These are phyloP conservation scores for Acacia melanoxylon DNA, from an alignment of 306 rosid species.

Conservation along the genomic window DNA sequence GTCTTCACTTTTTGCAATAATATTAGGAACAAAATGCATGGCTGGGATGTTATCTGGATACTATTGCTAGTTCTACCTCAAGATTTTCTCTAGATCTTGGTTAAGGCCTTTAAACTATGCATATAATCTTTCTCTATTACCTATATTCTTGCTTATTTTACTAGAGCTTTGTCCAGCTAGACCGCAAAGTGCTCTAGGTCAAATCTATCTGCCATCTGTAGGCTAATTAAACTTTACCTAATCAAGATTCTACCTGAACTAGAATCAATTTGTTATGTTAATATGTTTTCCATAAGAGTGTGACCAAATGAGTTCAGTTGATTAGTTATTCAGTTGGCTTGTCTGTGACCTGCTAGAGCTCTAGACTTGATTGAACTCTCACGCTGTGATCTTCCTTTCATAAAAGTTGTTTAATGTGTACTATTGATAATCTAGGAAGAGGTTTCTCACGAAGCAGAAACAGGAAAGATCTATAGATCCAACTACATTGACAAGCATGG, in stretches of 20 bases:
- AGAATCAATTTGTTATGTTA: background rate
- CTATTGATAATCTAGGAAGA: constrained; percentile 60
- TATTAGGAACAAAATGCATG: background rate
- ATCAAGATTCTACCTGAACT: constrained; percentile 12
- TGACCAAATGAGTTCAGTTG: constrained; percentile 1
- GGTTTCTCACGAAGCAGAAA: constrained; percentile 66
- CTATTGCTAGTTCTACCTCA: background rate
- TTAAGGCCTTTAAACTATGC: background rate
- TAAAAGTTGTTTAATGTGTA: constrained; percentile 23
- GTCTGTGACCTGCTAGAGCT: background rate
- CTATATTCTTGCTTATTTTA: background rate
- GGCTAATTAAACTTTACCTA: constrained; percentile 8
- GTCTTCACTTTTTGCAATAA: constrained; percentile 8
- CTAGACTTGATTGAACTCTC: constrained; percentile 15
- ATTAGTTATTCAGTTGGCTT: background rate
- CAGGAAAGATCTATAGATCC: constrained; percentile 70
- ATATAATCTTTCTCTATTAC: background rate
- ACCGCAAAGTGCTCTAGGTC: background rate
- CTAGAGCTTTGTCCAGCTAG: background rate
- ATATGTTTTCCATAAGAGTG: background rate
- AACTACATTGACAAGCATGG: constrained; percentile 69
- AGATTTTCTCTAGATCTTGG: background rate
- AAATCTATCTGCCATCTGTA: background rate
- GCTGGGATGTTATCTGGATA: background rate
- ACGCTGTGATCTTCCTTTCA: constrained; percentile 13